Evolutionary conservation across 129 eudicot genomes (phyloP).

Genomic region (Lactuca saligna): DNA sequence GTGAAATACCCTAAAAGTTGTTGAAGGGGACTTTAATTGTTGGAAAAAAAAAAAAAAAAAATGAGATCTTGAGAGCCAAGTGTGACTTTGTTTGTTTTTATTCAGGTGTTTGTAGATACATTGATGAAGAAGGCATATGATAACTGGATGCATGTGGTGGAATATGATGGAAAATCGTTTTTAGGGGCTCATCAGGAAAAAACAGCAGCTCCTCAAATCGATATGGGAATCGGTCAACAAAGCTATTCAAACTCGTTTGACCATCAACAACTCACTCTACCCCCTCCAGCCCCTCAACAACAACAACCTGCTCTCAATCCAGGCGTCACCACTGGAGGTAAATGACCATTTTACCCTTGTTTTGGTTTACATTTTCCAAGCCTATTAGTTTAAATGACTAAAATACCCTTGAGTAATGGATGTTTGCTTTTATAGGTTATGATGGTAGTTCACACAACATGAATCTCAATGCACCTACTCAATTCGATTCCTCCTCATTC

Average conservation of each 20-base stretch:
- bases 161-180: constrained; percentile 89
- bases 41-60: neutral
- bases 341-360: neutral
- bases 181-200: constrained; percentile 58
- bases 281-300: constrained; percentile 54
- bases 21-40: no score
- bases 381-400: constrained; percentile 3
- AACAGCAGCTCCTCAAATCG: constrained; percentile 44
- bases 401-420: constrained; percentile 23
- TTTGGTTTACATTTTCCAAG: neutral
- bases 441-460: constrained; percentile 47
- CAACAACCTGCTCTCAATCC: constrained; percentile 56
- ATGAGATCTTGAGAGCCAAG: neutral
- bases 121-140: constrained; percentile 97
- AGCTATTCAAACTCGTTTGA: constrained; percentile 53
- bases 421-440: constrained; percentile 47
- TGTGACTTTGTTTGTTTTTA: constrained; percentile 15
- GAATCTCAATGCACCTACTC: constrained; percentile 55
- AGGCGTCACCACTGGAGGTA: constrained; percentile 62
- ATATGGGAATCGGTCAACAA: constrained; percentile 37
- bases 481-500: constrained; percentile 48
- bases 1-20: neutral
- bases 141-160: constrained; percentile 93
- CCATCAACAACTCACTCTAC: constrained; percentile 60
- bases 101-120: constrained; percentile 82